Evolutionary conservation across 1,139 yeast species (phyloP).

Genomic region (Hyphopichia khmerensis): DNA sequence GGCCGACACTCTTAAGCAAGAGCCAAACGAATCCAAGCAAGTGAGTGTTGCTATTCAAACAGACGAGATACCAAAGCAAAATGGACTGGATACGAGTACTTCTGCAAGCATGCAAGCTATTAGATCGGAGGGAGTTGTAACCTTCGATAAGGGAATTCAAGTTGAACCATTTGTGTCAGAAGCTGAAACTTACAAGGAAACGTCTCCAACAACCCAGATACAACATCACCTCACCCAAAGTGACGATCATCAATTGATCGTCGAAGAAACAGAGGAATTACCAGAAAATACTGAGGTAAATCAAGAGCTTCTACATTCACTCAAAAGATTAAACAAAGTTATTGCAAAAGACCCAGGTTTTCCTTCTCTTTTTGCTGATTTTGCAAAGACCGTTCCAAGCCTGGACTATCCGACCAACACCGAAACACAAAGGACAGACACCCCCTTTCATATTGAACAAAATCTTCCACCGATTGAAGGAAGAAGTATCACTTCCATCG

Average conservation of each 20-base stretch:
- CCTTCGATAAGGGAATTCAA: conserved; percentile 35
- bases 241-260: too few relatives aligned
- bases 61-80: conserved; percentile 9
- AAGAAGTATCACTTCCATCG: neutral
- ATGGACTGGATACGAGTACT: neutral
- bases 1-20: conserved; percentile 12
- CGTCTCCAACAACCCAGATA: neutral
- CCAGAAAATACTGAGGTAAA: neutral
- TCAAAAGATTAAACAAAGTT: conserved; percentile 15
- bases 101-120: neutral
- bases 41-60: conserved; percentile 30
- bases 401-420: conserved; percentile 40
- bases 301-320: conserved; percentile 15
- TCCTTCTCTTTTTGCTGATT: conserved; percentile 10
- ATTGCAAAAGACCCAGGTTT: conserved; percentile 11
- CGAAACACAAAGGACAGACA: conserved; percentile 7
- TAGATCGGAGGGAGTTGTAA: conserved; percentile 15
- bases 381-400: conserved; percentile 17
- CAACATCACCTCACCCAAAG: too few relatives aligned
- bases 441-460: neutral
- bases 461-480: conserved; percentile 3
- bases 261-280: too few relatives aligned
- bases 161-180: conserved; percentile 9
- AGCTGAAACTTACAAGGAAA: conserved; percentile 3
- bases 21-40: conserved; percentile 6